These are phyloP conservation scores for Pneumocystis murina DNA, from an alignment of 1,139 yeast genomes.

Conservation along the genomic window DNA sequence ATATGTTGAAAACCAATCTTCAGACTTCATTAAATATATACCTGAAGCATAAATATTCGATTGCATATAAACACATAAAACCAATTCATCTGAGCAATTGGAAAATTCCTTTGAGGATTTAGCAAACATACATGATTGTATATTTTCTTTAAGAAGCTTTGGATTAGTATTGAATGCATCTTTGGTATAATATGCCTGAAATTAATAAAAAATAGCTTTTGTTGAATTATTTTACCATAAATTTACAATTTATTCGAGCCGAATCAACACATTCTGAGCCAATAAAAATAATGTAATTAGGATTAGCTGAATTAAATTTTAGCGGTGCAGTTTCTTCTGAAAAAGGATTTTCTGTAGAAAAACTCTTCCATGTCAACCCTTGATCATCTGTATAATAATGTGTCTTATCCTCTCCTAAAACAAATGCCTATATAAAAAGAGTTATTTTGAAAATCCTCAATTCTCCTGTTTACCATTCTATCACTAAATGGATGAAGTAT, in stretches of 20 bases:
- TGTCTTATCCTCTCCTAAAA: slow-evolving; percentile 26
- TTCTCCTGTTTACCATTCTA: slow-evolving; percentile 14
- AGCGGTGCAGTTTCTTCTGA: slow-evolving; percentile 19
- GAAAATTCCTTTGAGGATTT: slow-evolving; percentile 31
- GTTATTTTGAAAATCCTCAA: not conserved
- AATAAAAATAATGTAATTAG: slow-evolving; percentile 30
- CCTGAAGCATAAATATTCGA: not conserved
- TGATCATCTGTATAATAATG: slow-evolving; percentile 43
- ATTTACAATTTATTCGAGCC: slow-evolving; percentile 18
- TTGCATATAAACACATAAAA: slow-evolving; percentile 5
- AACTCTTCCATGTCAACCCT: slow-evolving; percentile 43
- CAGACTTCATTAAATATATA: slow-evolving; percentile 32
- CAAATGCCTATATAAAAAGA: slow-evolving; percentile 32
- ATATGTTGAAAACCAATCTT: slow-evolving; percentile 39
- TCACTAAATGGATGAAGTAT: slow-evolving; percentile 34
- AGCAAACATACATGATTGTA: slow-evolving; percentile 37
- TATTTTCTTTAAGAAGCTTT: slow-evolving; percentile 21
- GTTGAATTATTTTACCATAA: slow-evolving; percentile 21
- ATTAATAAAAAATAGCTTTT: not conserved
- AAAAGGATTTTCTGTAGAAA: slow-evolving; percentile 22
- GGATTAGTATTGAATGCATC: slow-evolving; percentile 40
- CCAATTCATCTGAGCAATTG: slow-evolving; percentile 19
- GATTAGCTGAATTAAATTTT: slow-evolving; percentile 31
- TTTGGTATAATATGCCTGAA: slow-evolving; percentile 32
- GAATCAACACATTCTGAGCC: slow-evolving; percentile 27